Evolutionary conservation across 352 stramenopile genomes (phyloP).

Genomic region (Globisporangium canariense): DNA sequence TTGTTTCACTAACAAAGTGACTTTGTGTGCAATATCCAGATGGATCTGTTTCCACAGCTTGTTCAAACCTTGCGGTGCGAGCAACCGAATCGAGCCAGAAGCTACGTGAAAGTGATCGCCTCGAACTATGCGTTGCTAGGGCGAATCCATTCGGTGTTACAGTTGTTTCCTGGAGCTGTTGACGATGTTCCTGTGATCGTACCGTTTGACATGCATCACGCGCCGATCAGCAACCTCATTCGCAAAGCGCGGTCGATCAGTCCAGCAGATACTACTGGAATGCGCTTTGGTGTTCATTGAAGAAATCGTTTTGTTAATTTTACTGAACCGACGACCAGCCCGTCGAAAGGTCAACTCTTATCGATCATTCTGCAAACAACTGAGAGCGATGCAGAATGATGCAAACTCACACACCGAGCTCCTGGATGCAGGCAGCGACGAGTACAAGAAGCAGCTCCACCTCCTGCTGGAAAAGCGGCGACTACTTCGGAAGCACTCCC

Average conservation of each 20-base stretch:
- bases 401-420: constrained; percentile 13
- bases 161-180: constrained; percentile 35
- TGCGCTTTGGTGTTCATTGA: constrained; percentile 21
- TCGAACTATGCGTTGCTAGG: constrained; percentile 39
- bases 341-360: neutral
- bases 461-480: constrained; percentile 38
- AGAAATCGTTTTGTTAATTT: neutral
- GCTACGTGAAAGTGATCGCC: constrained; percentile 51
- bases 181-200: constrained; percentile 27
- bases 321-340: neutral
- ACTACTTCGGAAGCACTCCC: constrained; percentile 25
- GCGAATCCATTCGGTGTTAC: constrained; percentile 31
- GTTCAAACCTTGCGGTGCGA: constrained; percentile 56
- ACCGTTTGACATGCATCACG: constrained; percentile 36
- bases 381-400: constrained; percentile 51
- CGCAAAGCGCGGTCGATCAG: constrained; percentile 20
- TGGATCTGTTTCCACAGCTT: constrained; percentile 60
- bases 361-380: constrained; percentile 1
- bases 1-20: neutral
- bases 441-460: constrained; percentile 40
- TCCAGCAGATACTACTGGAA: constrained; percentile 25
- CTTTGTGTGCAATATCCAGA: constrained; percentile 4
- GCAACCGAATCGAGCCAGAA: constrained; percentile 50
- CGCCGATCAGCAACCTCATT: constrained; percentile 44
- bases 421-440: constrained; percentile 25